Conservation (phyloP, 192 early-diverging fungal species). For the Linnemannia hyalina region DNA sequence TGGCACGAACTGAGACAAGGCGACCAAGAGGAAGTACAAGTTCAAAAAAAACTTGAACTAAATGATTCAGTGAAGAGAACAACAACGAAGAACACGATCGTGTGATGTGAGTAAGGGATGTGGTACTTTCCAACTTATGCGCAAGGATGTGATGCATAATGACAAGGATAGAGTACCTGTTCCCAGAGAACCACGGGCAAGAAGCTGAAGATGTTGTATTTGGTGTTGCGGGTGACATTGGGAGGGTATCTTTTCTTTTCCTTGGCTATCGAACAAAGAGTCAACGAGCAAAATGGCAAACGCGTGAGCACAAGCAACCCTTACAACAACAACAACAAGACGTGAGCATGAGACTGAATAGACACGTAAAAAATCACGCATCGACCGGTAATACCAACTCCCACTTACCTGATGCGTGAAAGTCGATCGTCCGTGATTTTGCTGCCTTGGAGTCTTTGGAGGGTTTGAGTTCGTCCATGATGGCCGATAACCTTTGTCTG, state of each 20-base stretch:
- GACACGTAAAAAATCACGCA: background rate
- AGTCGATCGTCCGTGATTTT: slow-evolving; percentile 63
- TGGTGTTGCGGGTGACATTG: slow-evolving; percentile 91
- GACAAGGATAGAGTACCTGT: slow-evolving; percentile 63
- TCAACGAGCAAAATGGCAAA: background rate
- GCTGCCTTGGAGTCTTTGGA: slow-evolving; percentile 44
- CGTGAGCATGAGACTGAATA: too few relatives aligned
- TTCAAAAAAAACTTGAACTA: slow-evolving; percentile 98
- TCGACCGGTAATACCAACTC: background rate
- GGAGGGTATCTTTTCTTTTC: slow-evolving; percentile 72
- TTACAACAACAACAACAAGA: too few relatives aligned
- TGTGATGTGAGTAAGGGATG: background rate
- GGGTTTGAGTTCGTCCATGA: slow-evolving; percentile 54
- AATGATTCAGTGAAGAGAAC: background rate
- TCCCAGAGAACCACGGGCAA: slow-evolving; percentile 86
- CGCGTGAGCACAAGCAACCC: background rate
- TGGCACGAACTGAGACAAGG: slow-evolving; percentile 92
- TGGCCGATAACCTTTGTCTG: slow-evolving; percentile 39
- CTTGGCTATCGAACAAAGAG: slow-evolving; percentile 45
- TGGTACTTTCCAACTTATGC: background rate
- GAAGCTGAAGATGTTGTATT: slow-evolving; percentile 86
- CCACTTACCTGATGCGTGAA: slow-evolving; percentile 58
- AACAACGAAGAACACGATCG: background rate
- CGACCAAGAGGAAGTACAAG: slow-evolving; percentile 93
- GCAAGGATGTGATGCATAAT: background rate